Evolutionary conservation across 2,329 filamentous ascomycete genomes (phyloP), one percentile per base, ranked within the genome.

Genomic region (Calonectria pauciramosa): DNA sequence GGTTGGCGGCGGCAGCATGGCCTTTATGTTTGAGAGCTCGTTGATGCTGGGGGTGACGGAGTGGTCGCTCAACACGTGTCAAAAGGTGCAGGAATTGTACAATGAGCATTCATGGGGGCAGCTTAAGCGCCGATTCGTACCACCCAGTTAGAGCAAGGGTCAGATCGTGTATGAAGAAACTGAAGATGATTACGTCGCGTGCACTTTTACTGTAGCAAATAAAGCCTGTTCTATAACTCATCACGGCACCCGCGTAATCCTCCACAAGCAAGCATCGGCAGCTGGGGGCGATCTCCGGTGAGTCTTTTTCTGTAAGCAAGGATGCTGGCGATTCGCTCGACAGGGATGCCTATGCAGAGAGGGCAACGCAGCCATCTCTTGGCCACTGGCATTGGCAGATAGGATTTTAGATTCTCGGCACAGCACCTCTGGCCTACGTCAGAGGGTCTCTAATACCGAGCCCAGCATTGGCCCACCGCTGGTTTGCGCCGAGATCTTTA

Each of bases 21-120:
- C 91, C 0, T 93, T 93, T 79, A 93, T 93, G 91, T 93, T 93
- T 79, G 92, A 93, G 87, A 93, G 90, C 76, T 92, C 88, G 67
- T 80, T 94, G 70, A 93, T 94, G 91, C 88, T 94, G 4, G 93
- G 93, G 0, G 93, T 94, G 36, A 94, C 93, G 1, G 90, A 93
- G 72, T 94, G 93, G 93, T 93, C 93, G 2, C 84, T 91, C 71
- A 84, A 85, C 76, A 89, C 90, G 76, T 96, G 89, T 70, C 83
- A 86, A 77, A 90, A 90, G 83, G 87, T 90, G 20, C 90, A 91
- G 86, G 88, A 91, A 77, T 90, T 91, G 74, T 97, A 97, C 82
- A 96, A 92, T 82, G 91, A 93, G 71, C 94, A 97, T 86, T 96
- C 94, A 82, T 98, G 96, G 95, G 92, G 89, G 26, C 89, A 90